Base-by-base conservation (phyloP, 495 filamentous ascomycete species). In the Penicillium antarcticum region DNA sequence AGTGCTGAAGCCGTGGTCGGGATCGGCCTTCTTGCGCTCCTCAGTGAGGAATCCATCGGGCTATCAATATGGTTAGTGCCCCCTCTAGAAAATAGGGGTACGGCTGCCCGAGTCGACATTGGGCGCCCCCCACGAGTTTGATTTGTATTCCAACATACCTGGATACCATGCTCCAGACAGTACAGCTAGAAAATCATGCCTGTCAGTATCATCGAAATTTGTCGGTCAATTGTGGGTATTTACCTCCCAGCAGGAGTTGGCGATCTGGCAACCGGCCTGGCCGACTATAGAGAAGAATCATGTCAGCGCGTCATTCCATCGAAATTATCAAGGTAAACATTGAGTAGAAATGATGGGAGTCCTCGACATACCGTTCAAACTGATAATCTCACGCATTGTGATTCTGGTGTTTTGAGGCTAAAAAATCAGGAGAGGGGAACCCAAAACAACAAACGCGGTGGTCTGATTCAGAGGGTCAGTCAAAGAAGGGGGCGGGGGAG, bases 231-330 rank as follows among this genome's bases (percentile, higher is more conserved):
- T 38, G 49, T 52, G 42, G 19, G 36, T 48, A 45, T 55, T 61
- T 80, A 98, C 94, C 92, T 98, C 94, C 94, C 94, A 98, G 85
- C 95, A 98, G 59, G 95, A 94, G 80, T 98, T 98, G 74, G 92
- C 94, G 72, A 98, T 98, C 75, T 98, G 94, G 83, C 95, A 97
- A 87, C 94, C 94, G 69, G 94, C 94, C 83, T 98, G 94, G 77
- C 94, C 94, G 78, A 98, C 94, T 98, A 67, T 80, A 53, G 55
- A 35, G 32, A 52, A 56, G 12, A 41, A 46, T 44, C 37, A 43
- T 33, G 59, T 65, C 43, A 65, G 62, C 56, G 54, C 54, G 34
- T 58, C 26, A 45, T 43, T 60, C 29, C 13, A 34, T 47, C 19
- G 19, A 46, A 46, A 49, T 54, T 40, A 53, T 13, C 40, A 45